Conservation (phyloP, 352 stramenopile genomes). For the Pythium monospermum region DNA sequence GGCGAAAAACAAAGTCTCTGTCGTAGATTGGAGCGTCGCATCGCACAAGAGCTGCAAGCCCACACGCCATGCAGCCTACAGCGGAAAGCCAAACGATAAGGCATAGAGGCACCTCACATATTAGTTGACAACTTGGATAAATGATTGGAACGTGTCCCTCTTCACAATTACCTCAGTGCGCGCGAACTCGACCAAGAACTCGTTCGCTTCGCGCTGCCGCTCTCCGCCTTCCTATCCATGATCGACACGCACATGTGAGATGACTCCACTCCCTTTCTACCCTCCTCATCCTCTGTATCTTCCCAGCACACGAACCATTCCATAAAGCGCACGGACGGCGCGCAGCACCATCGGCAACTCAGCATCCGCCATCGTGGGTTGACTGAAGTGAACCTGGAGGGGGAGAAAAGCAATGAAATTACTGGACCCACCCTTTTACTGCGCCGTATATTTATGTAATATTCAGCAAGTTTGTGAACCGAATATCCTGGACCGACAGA, state of each 20-base stretch:
- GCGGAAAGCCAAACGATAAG: not conserved
- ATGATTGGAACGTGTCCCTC: too few species aligned
- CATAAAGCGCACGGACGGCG: conserved; percentile 58
- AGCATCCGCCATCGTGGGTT: conserved; percentile 10
- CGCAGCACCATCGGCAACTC: conserved; percentile 41
- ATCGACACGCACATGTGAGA: not conserved
- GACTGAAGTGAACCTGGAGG: conserved; percentile 2
- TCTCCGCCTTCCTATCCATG: conserved; percentile 41
- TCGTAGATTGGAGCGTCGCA: conserved; percentile 29
- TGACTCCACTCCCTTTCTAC: not conserved
- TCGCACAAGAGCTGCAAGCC: conserved; percentile 48
- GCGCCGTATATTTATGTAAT: conserved; percentile 8
- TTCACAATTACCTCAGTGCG: conserved; percentile 28
- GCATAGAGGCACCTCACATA: not conserved
- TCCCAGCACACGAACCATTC: conserved; percentile 33
- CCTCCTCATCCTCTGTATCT: not conserved
- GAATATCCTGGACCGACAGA: not conserved
- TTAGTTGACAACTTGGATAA: too few species aligned
- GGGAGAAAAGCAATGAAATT: conserved; percentile 4
- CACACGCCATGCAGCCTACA: conserved; percentile 42
- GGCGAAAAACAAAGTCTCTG: conserved; percentile 64
- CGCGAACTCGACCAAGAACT: conserved; percentile 57
- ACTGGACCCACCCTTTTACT: conserved; percentile 3
- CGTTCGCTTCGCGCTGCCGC: conserved; percentile 62
- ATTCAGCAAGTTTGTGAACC: not conserved